phyloP scores from a whole-genome alignment of 139 green algal genomes.

The Tetraselmis striata region DNA sequence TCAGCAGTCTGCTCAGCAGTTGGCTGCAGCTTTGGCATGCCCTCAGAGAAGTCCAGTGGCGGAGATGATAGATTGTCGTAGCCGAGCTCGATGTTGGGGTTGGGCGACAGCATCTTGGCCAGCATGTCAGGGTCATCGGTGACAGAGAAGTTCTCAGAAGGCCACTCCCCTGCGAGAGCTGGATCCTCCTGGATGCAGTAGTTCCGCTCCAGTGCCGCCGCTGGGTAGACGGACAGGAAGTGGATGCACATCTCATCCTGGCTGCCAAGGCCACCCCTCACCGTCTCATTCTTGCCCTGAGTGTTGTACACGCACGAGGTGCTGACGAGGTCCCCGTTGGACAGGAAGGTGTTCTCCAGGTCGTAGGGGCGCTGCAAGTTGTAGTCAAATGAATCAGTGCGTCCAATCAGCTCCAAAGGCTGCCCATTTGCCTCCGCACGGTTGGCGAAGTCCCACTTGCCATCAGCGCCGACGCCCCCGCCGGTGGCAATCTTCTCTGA shows the following conservation, averaged over 20 bases:
- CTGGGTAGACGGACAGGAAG: background rate
- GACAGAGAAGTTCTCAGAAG: background rate
- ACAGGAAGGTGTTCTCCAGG: background rate
- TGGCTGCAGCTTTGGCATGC: no score
- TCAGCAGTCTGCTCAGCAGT: no score
- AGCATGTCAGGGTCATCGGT: background rate
- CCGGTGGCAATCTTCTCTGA: background rate
- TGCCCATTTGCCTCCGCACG: background rate
- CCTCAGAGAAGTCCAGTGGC: no score
- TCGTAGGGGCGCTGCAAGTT: background rate
- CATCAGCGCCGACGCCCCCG: background rate
- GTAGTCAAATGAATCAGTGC: background rate
- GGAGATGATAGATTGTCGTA: no score
- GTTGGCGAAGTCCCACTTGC: background rate
- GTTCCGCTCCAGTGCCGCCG: background rate
- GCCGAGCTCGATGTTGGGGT: background rate
- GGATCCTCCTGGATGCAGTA: background rate
- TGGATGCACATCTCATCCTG: background rate
- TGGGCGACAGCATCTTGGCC: background rate
- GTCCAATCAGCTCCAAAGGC: background rate
- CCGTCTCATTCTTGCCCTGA: background rate
- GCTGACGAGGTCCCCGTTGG: background rate
- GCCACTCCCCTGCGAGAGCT: background rate
- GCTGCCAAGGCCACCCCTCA: background rate
- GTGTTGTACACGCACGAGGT: background rate